These are phyloP conservation scores for Anacardium occidentale DNA, from an alignment of 345 rosid species.

Conservation along the genomic window DNA sequence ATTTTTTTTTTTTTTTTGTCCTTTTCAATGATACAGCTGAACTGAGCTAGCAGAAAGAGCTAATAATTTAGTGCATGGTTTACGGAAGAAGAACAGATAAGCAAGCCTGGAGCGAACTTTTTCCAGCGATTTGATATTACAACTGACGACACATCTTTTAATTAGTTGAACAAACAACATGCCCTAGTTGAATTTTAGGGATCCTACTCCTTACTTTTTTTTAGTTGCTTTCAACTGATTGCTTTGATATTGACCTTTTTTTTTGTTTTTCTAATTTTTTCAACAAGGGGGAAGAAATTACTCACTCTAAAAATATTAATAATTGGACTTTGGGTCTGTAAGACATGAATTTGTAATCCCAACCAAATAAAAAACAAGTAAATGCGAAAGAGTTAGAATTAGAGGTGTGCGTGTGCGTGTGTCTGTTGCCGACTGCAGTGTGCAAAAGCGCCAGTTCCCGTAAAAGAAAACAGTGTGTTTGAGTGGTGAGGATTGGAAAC, in stretches of 20 bases:
- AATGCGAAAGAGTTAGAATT: too few species aligned
- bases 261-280: too few species aligned
- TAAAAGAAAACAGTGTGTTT: neutral
- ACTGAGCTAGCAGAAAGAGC: neutral
- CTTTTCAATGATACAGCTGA: too few species aligned
- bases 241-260: neutral
- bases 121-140: neutral
- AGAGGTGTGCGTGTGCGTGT: constrained; percentile 21
- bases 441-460: neutral
- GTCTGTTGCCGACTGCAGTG: constrained; percentile 12
- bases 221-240: too few species aligned
- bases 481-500: neutral
- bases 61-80: neutral
- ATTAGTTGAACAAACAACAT: neutral
- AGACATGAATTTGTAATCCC: too few species aligned
- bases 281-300: too few species aligned
- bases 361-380: too few species aligned
- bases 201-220: neutral
- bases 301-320: too few species aligned
- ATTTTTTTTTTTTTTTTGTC: too few species aligned
- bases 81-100: neutral
- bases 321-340: too few species aligned
- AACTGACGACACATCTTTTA: neutral
- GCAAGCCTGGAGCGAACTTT: neutral
- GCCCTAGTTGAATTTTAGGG: neutral